Conservation (phyloP, 2,329 filamentous ascomycete genomes). For the Paradendryphiella salina region DNA sequence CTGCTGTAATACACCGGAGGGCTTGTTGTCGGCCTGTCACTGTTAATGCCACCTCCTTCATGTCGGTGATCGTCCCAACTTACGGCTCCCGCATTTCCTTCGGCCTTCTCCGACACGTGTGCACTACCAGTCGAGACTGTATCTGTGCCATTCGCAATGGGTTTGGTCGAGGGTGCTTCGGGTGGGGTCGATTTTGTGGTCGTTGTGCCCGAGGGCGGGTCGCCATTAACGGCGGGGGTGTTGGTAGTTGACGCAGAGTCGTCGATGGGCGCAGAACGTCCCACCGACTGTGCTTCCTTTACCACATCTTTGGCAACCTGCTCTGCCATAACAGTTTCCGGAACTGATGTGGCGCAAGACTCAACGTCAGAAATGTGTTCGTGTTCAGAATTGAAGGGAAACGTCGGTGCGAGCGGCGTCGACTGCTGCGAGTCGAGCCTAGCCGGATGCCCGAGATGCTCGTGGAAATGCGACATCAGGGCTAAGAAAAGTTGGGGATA, state of each 20-base stretch:
- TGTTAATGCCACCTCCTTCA: constrained; percentile 22
- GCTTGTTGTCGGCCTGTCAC: constrained; percentile 20
- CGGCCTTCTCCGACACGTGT: constrained; percentile 23
- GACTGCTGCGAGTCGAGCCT: constrained; percentile 27
- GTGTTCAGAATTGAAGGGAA: constrained; percentile 29
- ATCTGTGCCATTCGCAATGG: constrained; percentile 30
- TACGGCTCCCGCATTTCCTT: constrained; percentile 26
- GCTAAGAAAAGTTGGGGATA: constrained; percentile 34
- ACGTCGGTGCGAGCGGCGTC: constrained; percentile 18
- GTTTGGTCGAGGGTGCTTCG: constrained; percentile 46
- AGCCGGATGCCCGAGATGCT: constrained; percentile 19
- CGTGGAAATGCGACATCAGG: constrained; percentile 30
- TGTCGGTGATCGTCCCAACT: constrained; percentile 15
- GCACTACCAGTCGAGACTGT: constrained; percentile 21
- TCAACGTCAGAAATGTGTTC: constrained; percentile 40
- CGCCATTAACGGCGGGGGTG: constrained; percentile 57
- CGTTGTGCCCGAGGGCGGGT: constrained; percentile 45
- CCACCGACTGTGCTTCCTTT: constrained; percentile 70
- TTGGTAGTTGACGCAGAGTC: constrained; percentile 64
- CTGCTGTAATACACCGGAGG: constrained; percentile 13
- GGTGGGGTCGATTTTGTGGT: constrained; percentile 33
- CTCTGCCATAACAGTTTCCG: constrained; percentile 72
- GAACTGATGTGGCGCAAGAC: constrained; percentile 48
- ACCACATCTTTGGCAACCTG: constrained; percentile 71
- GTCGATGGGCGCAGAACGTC: constrained; percentile 66